Evolutionary conservation across 495 filamentous ascomycete genomes (phyloP).

Genomic region (Penicillium cinerascens): DNA sequence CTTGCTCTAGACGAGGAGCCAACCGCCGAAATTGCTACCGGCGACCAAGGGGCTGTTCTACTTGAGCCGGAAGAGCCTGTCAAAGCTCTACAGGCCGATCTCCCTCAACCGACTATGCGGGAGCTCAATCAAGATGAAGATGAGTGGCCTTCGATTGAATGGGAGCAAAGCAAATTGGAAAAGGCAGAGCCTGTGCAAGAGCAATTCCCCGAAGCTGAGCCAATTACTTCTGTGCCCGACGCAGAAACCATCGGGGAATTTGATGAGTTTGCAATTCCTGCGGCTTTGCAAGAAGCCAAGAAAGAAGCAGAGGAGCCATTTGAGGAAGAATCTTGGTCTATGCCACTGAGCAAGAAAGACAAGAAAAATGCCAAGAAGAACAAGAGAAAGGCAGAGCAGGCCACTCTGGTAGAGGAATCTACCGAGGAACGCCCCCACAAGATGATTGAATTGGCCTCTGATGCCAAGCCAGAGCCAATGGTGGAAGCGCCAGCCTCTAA

Average conservation of each 20-base stretch:
- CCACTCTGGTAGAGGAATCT: constrained; percentile 3
- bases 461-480: constrained; percentile 2
- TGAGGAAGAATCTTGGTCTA: constrained; percentile 11
- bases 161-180: constrained; percentile 30
- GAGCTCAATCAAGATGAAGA: constrained; percentile 25
- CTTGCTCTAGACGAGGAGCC: constrained; percentile 4
- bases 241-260: constrained; percentile 32
- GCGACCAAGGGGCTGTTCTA: constrained; percentile 4
- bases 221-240: constrained; percentile 27
- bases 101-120: not conserved
- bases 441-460: constrained; percentile 10
- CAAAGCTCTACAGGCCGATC: constrained; percentile 14
- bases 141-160: constrained; percentile 39
- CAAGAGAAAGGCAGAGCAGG: constrained; percentile 25
- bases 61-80: constrained; percentile 3
- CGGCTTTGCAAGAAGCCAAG: constrained; percentile 21
- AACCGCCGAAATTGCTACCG: not conserved
- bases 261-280: constrained; percentile 29
- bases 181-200: constrained; percentile 23
- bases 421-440: constrained; percentile 8
- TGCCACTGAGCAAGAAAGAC: constrained; percentile 25
- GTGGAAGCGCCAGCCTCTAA: constrained; percentile 7
- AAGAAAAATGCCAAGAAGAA: constrained; percentile 32
- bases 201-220: constrained; percentile 23
- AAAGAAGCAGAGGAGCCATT: constrained; percentile 7